Evolutionary conservation across 441 rosid genomes (phyloP), one percentile per base, ranked within the genome.

Genomic region (Croton laevigatus): DNA sequence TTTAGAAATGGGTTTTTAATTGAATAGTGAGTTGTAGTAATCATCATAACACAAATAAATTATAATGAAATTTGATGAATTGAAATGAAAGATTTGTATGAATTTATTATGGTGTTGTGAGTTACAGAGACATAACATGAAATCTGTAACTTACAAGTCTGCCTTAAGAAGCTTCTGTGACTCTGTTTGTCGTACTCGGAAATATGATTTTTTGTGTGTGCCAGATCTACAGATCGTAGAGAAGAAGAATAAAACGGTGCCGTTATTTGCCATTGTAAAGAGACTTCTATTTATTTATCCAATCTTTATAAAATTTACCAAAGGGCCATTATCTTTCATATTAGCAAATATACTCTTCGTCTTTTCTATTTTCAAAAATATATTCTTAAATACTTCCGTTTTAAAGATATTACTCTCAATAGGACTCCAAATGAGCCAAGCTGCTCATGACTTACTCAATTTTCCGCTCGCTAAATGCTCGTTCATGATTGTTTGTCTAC

Each of bases 1-100:
- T 70, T 74, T 38, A 73, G 82, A 83, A 13, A 73, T 65, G 81
- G 76, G 79, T 59, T 55, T 13, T 62, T 64, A 36, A 64, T 6
- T 37, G 71, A 73, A 75, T 72, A 40, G 44, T 40, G 10, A 4
- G 44, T 40, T 6, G 44, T 6, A 40, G 9, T 6, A 40, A 6
- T 40, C 44, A 40, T 40, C 1, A 8, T 40, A 54, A 2, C 27
- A 37, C 13, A 57, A 27, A 11, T 12, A 14, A 5, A 54, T 14
- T 27, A 19, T 0, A 3, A 4, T 0, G 17, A 23, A 37, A 23
- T 22, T 14, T 13, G 38, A 12, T 22, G 59, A 16, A 16, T 11
- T 23, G 27, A 9, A 57, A 38, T 67, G 42, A 20, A 19, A 48
- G 19, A 58, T 10, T 34, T 8, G 37, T 19, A 3, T 16, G 3